Evolutionary conservation across 2,329 filamentous ascomycete species (phyloP).

Genomic region (Biscogniauxia sp.): DNA sequence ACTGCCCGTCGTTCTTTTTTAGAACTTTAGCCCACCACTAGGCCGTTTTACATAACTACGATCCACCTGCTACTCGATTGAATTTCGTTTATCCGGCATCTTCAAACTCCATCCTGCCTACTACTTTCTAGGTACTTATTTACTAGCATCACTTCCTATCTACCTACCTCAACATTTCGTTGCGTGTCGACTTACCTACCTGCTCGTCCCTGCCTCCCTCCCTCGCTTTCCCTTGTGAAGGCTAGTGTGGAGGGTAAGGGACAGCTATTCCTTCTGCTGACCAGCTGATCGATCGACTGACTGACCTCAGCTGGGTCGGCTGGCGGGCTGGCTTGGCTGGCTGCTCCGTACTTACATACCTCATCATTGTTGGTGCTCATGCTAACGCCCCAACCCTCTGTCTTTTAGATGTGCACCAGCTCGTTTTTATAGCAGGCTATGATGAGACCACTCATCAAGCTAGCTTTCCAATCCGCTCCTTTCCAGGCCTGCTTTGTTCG

Average conservation of each 20-base stretch:
- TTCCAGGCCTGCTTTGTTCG: constrained; percentile 19
- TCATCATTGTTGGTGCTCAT: background rate
- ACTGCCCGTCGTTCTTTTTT: background rate
- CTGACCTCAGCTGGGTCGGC: background rate
- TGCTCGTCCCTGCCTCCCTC: background rate
- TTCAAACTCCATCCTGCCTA: background rate
- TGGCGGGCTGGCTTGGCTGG: background rate
- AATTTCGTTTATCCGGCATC: background rate
- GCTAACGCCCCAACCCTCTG: background rate
- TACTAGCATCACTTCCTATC: too few species aligned
- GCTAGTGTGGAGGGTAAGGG: constrained; percentile 1
- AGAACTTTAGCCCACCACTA: background rate
- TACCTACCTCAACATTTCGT: background rate
- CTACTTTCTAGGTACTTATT: too few species aligned
- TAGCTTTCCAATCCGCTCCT: constrained; percentile 28
- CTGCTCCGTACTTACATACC: too few species aligned
- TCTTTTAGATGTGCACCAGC: constrained; percentile 40
- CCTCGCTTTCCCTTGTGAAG: constrained; percentile 4
- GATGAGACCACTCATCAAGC: constrained; percentile 33
- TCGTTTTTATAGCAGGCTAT: constrained; percentile 39
- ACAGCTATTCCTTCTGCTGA: background rate
- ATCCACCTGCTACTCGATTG: background rate
- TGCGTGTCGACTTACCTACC: background rate
- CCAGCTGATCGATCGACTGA: constrained; percentile 2
- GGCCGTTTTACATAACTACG: background rate